Conservation (phyloP, 1,139 yeast genomes). For the Scheffersomyces parashehatae region DNA sequence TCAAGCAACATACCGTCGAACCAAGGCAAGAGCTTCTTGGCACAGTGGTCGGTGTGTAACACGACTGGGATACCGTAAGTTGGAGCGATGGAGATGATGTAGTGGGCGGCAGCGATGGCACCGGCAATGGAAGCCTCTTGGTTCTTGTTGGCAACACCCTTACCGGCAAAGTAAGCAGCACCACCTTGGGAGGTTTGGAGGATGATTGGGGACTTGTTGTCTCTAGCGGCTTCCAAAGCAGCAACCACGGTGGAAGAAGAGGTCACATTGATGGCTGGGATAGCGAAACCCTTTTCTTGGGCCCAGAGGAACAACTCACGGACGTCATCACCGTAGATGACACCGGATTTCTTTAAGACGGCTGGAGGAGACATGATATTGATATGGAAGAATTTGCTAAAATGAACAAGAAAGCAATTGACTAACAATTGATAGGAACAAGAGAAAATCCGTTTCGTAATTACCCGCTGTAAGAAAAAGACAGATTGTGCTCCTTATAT, state of each 20-base stretch:
- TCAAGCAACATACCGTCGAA: conserved; percentile 97
- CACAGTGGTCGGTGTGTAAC: conserved; percentile 98
- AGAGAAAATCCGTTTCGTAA: background rate
- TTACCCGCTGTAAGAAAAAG: background rate
- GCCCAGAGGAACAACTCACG: conserved; percentile 90
- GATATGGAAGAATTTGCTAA: conserved; percentile 3
- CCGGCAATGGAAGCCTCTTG: conserved; percentile 96
- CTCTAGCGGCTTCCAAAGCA: conserved; percentile 98
- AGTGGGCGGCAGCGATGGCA: conserved; percentile 97
- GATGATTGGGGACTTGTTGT: conserved; percentile 91
- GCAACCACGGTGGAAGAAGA: conserved; percentile 97
- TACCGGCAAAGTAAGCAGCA: conserved; percentile 99
- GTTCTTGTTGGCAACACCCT: conserved; percentile 93
- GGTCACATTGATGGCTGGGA: conserved; percentile 98
- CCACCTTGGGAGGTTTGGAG: conserved; percentile 99
- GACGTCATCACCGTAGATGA: conserved; percentile 98
- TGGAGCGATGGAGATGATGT: conserved; percentile 96
- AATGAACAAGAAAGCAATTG: background rate
- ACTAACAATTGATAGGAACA: background rate
- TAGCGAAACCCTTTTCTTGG: conserved; percentile 90
- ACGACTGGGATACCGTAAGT: conserved; percentile 95
- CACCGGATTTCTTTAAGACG: conserved; percentile 91
- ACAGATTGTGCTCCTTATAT: conserved; percentile 1
- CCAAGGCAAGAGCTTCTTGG: conserved; percentile 97
- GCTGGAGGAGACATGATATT: conserved; percentile 48